A percentile compares a stretch with the other conserved stretches of the same genome.
Evolutionary conservation across 192 early-diverging fungal genomes (phyloP).

Genomic region (Backusella tuberculispora): DNA sequence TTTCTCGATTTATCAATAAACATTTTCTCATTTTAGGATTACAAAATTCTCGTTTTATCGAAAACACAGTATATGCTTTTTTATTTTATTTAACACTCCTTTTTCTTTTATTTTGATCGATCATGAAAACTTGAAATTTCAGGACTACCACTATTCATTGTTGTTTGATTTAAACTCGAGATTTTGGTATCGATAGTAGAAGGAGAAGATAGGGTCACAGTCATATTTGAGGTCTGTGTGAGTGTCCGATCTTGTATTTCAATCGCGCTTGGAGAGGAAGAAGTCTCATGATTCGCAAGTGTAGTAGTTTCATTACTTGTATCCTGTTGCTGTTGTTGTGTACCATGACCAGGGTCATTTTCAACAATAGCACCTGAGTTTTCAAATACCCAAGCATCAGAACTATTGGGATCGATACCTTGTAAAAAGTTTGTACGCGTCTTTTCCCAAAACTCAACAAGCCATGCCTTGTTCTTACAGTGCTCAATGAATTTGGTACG

Average conservation of each 20-base stretch:
- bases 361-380: conserved; percentile 28
- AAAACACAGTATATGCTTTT: neutral
- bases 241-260: neutral
- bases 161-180: neutral
- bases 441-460: conserved; percentile 69
- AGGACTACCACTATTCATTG: neutral
- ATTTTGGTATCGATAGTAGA: neutral
- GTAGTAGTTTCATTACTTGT: neutral
- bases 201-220: neutral
- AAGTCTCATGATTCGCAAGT: neutral
- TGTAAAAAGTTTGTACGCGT: conserved; percentile 29
- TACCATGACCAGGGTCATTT: neutral
- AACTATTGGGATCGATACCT: conserved; percentile 13
- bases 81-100: too few species aligned
- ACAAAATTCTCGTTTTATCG: too few species aligned
- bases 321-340: conserved; percentile 5
- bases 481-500: conserved; percentile 62
- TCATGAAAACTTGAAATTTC: neutral
- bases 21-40: too few species aligned
- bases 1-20: too few species aligned
- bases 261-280: neutral
- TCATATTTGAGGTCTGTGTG: neutral
- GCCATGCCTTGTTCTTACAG: conserved; percentile 59
- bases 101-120: neutral
- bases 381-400: conserved; percentile 36